phyloP scores from a whole-genome alignment of 768 basidiomycete species.

The Xerocomellus intermedius region DNA sequence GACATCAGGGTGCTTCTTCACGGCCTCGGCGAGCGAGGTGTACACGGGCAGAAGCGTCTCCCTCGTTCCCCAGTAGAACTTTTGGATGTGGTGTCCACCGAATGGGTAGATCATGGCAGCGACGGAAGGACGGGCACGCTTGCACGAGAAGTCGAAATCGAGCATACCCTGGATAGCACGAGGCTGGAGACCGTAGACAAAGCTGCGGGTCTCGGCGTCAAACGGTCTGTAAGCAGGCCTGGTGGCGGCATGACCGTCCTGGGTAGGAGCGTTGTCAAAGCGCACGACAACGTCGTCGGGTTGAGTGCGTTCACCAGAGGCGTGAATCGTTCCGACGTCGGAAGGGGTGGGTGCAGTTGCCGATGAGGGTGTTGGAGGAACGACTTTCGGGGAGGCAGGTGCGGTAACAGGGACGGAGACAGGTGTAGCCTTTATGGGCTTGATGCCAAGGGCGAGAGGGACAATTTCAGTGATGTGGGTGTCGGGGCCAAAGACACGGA shows the following conservation, averaged over 20 bases:
- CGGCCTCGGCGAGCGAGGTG: constrained; percentile 86
- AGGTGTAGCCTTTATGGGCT: constrained; percentile 33
- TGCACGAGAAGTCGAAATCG: constrained; percentile 99
- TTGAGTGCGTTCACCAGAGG: constrained; percentile 79
- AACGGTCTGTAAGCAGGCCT: constrained; percentile 91
- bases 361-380: constrained; percentile 29
- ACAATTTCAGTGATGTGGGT: constrained; percentile 99
- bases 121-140: constrained; percentile 84
- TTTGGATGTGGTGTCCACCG: constrained; percentile 99
- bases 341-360: constrained; percentile 38
- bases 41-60: constrained; percentile 98
- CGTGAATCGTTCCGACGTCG: constrained; percentile 68
- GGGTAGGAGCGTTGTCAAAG: constrained; percentile 54
- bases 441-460: constrained; percentile 89
- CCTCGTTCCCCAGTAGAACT: constrained; percentile 99
- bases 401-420: constrained; percentile 47
- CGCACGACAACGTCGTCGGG: constrained; percentile 86
- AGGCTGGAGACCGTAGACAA: constrained; percentile 98
- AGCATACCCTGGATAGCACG: constrained; percentile 98
- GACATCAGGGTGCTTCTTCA: constrained; percentile 92
- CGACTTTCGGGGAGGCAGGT: constrained; percentile 39
- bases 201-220: constrained; percentile 89
- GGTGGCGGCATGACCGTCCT: constrained; percentile 33
- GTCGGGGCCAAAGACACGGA: constrained; percentile 96
- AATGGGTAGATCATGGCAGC: constrained; percentile 99